phyloP scores from a whole-genome alignment of 495 filamentous ascomycete genomes.

The Aspergillus coremiiformis region DNA sequence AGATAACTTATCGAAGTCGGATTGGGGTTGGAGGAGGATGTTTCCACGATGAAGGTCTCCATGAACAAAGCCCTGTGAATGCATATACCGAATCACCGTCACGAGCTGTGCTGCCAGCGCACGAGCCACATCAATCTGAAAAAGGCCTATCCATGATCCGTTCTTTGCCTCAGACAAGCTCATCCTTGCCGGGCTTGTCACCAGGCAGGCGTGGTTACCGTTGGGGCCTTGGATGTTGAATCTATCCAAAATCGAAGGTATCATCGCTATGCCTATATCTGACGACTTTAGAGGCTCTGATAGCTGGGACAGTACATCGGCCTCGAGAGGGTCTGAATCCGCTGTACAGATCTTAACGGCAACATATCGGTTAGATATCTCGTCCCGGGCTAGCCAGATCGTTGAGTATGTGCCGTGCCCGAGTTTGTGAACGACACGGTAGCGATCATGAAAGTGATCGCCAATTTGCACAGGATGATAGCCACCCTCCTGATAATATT shows the following conservation, averaged over 20 bases:
- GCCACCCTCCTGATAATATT: constrained; percentile 24
- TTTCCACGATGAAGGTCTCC: constrained; percentile 32
- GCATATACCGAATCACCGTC: constrained; percentile 25
- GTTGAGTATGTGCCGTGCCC: constrained; percentile 31
- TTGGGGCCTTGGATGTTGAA: constrained; percentile 40
- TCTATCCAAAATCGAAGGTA: constrained; percentile 32
- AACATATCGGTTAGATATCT: constrained; percentile 22
- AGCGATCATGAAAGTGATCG: constrained; percentile 29
- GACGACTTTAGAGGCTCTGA: constrained; percentile 12
- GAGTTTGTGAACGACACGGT: constrained; percentile 31
- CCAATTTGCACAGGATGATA: constrained; percentile 33
- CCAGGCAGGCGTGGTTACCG: constrained; percentile 33
- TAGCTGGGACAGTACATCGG: constrained; percentile 20
- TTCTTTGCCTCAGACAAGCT: constrained; percentile 28
- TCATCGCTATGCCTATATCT: constrained; percentile 15
- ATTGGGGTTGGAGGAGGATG: constrained; percentile 19
- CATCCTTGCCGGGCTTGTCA: constrained; percentile 25
- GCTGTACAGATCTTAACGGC: constrained; percentile 29
- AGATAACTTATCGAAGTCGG: constrained; percentile 17
- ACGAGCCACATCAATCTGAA: constrained; percentile 35
- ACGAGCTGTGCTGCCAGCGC: constrained; percentile 34
- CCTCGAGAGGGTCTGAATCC: constrained; percentile 20
- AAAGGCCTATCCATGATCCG: constrained; percentile 24
- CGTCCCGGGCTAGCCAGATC: constrained; percentile 28
- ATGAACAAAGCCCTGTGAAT: constrained; percentile 28